These are phyloP conservation scores for Clarireedia sp. DNA, from an alignment of 2,329 filamentous ascomycete genomes.

Conservation along the genomic window DNA sequence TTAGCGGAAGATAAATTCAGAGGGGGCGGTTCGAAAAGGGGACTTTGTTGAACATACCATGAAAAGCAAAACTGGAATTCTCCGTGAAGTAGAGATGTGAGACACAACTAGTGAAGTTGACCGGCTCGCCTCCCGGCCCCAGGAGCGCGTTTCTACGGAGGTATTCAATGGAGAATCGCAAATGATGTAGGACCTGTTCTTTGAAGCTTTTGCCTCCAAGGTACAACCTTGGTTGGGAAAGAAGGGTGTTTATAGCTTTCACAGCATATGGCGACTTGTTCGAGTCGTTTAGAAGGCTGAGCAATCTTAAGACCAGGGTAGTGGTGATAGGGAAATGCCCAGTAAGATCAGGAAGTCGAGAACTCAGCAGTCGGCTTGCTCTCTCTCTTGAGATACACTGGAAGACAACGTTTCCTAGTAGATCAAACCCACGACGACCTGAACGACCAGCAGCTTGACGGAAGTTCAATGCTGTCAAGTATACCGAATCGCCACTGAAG, in stretches of 20 bases:
- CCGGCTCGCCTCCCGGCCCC: conserved; percentile 48
- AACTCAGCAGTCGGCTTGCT: conserved; percentile 62
- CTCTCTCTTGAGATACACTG: conserved; percentile 54
- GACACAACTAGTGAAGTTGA: conserved; percentile 66
- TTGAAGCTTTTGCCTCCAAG: conserved; percentile 61
- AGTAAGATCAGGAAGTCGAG: conserved; percentile 62
- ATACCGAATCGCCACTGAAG: conserved; percentile 66
- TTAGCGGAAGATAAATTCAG: conserved; percentile 3
- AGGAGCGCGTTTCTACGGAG: conserved; percentile 62
- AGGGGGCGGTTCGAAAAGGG: background rate
- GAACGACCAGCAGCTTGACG: conserved; percentile 70
- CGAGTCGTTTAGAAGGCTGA: conserved; percentile 59
- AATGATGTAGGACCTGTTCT: conserved; percentile 64
- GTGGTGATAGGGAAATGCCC: conserved; percentile 75
- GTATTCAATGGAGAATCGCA: conserved; percentile 77
- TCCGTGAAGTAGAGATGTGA: conserved; percentile 71
- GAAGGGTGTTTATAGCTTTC: conserved; percentile 54
- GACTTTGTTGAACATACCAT: conserved; percentile 34
- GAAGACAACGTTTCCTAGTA: conserved; percentile 76
- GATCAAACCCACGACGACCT: conserved; percentile 71
- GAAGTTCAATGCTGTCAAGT: conserved; percentile 67
- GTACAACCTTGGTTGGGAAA: conserved; percentile 63
- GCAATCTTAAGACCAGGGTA: conserved; percentile 60
- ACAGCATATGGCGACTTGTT: conserved; percentile 54
- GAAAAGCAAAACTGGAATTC: conserved; percentile 68